Evolutionary conservation across 2,329 filamentous ascomycete genomes (phyloP).

Genomic region (Clonostachys byssicola): DNA sequence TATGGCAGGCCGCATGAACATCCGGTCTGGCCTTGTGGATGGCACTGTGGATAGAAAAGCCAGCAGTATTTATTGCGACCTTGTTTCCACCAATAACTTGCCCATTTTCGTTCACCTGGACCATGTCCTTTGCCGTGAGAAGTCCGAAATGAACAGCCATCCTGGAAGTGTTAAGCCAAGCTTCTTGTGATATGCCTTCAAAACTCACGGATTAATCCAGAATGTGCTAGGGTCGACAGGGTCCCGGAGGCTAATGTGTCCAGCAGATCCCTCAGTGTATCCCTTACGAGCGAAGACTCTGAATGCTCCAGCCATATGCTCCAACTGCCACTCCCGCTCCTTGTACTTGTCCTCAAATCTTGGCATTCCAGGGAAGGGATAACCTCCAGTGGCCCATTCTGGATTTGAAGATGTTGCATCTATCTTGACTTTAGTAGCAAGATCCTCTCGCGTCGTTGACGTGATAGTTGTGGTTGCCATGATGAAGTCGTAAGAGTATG

Average conservation of each 20-base stretch:
- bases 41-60: constrained; percentile 59
- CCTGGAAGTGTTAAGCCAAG: constrained; percentile 1
- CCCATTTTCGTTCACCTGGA: constrained; percentile 55
- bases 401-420: no score
- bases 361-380: constrained; percentile 45
- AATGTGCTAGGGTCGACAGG: constrained; percentile 54
- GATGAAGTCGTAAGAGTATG: no score
- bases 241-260: constrained; percentile 62
- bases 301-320: constrained; percentile 41
- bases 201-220: constrained; percentile 56
- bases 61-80: constrained; percentile 52
- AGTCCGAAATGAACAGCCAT: constrained; percentile 58
- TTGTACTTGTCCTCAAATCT: constrained; percentile 43
- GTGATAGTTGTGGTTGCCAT: no score
- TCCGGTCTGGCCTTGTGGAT: constrained; percentile 57
- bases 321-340: constrained; percentile 24
- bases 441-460: no score
- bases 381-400: constrained; percentile 15
- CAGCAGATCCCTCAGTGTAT: constrained; percentile 57
- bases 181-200: no score
- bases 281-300: constrained; percentile 40
- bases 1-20: constrained; percentile 57
- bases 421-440: no score
- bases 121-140: constrained; percentile 58
- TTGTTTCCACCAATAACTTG: constrained; percentile 56